Evolutionary conservation across 345 rosid genomes (phyloP).

Genomic region (Corymbia maculata): DNA sequence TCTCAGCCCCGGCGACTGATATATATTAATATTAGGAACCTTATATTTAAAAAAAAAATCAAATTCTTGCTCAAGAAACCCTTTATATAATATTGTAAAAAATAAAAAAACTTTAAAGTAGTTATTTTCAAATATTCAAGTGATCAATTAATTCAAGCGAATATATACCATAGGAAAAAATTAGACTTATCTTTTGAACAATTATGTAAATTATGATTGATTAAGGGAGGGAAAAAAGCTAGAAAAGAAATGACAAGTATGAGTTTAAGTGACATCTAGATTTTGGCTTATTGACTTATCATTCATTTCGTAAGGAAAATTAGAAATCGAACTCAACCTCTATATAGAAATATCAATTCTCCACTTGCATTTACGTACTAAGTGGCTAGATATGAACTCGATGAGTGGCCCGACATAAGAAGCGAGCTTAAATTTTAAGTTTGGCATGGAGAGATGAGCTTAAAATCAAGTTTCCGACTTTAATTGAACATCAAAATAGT

Average conservation of each 20-base stretch:
- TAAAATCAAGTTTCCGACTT: background rate
- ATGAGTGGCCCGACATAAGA: accelerated
- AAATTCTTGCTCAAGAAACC: background rate
- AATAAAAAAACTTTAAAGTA: background rate
- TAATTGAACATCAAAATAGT: background rate
- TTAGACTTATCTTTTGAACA: background rate
- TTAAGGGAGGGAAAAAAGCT: background rate
- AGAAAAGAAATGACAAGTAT: background rate
- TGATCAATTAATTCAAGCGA: background rate
- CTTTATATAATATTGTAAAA: background rate
- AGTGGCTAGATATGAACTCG: background rate
- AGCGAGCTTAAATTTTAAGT: background rate
- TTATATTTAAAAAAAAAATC: background rate
- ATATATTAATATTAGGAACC: background rate
- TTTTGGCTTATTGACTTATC: background rate
- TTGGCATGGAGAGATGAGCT: background rate
- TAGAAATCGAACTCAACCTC: background rate
- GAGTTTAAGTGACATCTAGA: accelerated
- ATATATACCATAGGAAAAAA: background rate
- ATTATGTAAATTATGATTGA: background rate
- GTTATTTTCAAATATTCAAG: background rate
- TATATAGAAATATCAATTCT: background rate
- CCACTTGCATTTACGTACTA: background rate
- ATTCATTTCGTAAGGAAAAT: background rate
- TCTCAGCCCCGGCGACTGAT: background rate